Evolutionary conservation across 306 rosid genomes (phyloP).

Genomic region (Glycine latifolia): DNA sequence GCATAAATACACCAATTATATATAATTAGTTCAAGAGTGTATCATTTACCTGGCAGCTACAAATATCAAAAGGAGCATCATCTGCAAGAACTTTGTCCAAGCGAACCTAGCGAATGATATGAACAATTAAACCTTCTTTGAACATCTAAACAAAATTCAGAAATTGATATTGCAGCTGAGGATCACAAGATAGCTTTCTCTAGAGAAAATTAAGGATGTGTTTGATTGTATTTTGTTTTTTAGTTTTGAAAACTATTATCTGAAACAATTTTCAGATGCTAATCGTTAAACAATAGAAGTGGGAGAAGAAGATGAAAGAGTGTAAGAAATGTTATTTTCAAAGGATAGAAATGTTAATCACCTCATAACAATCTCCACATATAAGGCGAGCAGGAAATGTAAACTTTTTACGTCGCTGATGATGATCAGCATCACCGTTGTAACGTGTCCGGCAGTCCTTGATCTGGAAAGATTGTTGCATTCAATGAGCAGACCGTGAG

Average conservation of each 20-base stretch:
- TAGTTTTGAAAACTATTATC: neutral
- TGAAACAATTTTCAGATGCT: neutral
- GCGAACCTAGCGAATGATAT: slow-evolving; percentile 61
- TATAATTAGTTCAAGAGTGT: slow-evolving; percentile 26
- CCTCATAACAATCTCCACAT: slow-evolving; percentile 98
- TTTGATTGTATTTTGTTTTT: neutral
- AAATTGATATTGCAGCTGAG: slow-evolving; percentile 26
- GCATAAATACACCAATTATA: neutral
- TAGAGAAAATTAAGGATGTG: neutral
- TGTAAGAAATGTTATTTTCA: neutral
- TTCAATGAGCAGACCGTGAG: slow-evolving; percentile 24
- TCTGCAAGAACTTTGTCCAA: slow-evolving; percentile 84
- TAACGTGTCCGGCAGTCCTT: slow-evolving; percentile 97
- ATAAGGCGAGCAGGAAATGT: slow-evolving; percentile 94
- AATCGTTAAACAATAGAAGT: neutral
- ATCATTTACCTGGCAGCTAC: slow-evolving; percentile 87
- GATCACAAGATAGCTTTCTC: neutral
- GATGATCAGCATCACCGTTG: slow-evolving; percentile 96
- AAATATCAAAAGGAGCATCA: slow-evolving; percentile 89
- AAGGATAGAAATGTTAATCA: slow-evolving; percentile 43
- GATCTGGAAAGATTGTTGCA: slow-evolving; percentile 64
- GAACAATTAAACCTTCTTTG: slow-evolving; percentile 33
- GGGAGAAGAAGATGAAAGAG: no score
- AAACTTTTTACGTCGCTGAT: slow-evolving; percentile 90
- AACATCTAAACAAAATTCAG: slow-evolving; percentile 33